Base-by-base conservation (phyloP, 768 basidiomycete genomes). In the Russula earlei region DNA sequence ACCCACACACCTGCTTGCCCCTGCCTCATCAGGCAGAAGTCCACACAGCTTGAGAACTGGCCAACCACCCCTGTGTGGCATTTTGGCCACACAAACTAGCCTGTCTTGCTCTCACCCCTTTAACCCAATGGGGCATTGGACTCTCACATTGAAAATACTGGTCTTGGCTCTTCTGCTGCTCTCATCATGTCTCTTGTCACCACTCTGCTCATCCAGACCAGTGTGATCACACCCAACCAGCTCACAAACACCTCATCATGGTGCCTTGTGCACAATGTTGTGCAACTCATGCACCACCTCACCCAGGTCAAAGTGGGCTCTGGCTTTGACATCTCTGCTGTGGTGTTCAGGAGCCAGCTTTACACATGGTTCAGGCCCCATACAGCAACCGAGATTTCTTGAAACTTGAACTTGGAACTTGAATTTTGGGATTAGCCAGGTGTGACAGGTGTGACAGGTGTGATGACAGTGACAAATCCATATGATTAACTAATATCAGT, bases 271-370 rank as follows among this genome's bases (percentile, higher is more conserved):
- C 96, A 99, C 70, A 97, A 96, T 67, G 78, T 90, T 40, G 85
- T 96, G 4, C 96, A 99, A 67, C 96, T 85, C 67, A 81, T 92
- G 7, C 96, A 99, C 68, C 96, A 93, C 66, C 75, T 93, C 36
- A 95, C 95, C 0, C 96, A 99, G 72, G 96, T 95, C 38, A 99
- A 99, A 71, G 85, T 99, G 15, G 96, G 96, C 29, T 92, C 89
- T 65, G 96, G 96, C 6, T 99, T 99, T 72, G 96, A 99, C 65
- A 90, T 99, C 45, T 83, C 91, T 6, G 82, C 91, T 0, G 95
- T 94, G 1, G 88, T 91, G 3, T 98, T 87, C 68, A 96, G 96
- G 22, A 93, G 91, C 65, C 95, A 98, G 64, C 66, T 92, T 7
- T 99, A 98, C 72, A 86, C 81, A 22, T 81, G 94, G 43, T 97